phyloP scores from a whole-genome alignment of 1,284 basidiomycete genomes.

The Fistulinella staudtii region DNA sequence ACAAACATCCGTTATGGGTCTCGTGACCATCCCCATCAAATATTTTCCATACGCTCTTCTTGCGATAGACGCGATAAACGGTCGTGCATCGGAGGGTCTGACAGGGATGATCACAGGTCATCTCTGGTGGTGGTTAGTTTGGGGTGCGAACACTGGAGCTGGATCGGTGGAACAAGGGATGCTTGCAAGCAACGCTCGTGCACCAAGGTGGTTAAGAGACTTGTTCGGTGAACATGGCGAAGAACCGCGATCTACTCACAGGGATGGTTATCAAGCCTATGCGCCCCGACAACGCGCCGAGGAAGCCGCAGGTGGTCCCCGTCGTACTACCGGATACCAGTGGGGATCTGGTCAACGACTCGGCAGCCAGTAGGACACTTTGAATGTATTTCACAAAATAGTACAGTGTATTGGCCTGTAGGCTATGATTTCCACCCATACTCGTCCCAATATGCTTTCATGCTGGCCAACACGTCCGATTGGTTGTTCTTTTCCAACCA shows the following conservation, averaged over 20 bases:
- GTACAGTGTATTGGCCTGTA: neutral
- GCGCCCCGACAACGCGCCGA: slow-evolving; percentile 31
- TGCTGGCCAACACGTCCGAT: slow-evolving; percentile 63
- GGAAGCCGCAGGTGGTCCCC: slow-evolving; percentile 23
- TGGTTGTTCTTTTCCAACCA: slow-evolving; percentile 75
- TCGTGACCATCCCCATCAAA: slow-evolving; percentile 63
- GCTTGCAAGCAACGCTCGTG: slow-evolving; percentile 28
- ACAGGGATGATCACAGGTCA: slow-evolving; percentile 77
- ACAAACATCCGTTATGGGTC: slow-evolving; percentile 70
- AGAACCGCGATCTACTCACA: slow-evolving; percentile 14
- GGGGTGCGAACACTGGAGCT: slow-evolving; percentile 37
- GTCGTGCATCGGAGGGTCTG: slow-evolving; percentile 59
- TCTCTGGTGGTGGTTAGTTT: slow-evolving; percentile 72
- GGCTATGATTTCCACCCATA: slow-evolving; percentile 63
- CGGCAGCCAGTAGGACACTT: slow-evolving; percentile 24
- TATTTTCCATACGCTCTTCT: slow-evolving; percentile 79
- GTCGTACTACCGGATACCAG: slow-evolving; percentile 29
- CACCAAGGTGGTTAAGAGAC: slow-evolving; percentile 38
- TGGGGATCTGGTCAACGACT: slow-evolving; percentile 44
- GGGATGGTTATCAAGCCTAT: slow-evolving; percentile 24
- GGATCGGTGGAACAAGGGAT: slow-evolving; percentile 28
- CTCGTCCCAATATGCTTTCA: slow-evolving; percentile 78
- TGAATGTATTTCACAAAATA: too few species aligned
- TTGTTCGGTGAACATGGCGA: slow-evolving; percentile 32
- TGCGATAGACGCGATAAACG: slow-evolving; percentile 64